phyloP scores from a whole-genome alignment of 176 grass and related monocot species.

The Luzula sylvatica region DNA sequence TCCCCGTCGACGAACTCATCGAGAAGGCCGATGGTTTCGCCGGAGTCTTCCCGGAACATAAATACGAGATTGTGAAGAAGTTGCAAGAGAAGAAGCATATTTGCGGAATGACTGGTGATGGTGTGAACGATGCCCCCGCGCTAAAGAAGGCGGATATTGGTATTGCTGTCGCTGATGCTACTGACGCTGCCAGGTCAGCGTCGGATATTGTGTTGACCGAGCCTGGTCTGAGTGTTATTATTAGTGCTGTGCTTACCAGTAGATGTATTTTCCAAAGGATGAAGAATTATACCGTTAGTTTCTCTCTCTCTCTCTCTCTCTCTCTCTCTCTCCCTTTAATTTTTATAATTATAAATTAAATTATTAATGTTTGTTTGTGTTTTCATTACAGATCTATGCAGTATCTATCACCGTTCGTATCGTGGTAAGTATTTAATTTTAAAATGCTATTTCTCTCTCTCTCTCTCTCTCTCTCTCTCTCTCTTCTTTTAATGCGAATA shows the following conservation, averaged over 20 bases:
- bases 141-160: constrained; percentile 97
- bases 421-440: constrained; percentile 43
- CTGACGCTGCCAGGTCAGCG: constrained; percentile 81
- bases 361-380: neutral
- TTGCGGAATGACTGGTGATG: constrained; percentile 95
- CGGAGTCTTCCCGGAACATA: constrained; percentile 98
- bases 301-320: constrained; percentile 5
- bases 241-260: constrained; percentile 91
- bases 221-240: constrained; percentile 96
- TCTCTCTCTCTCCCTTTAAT: neutral
- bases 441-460: neutral
- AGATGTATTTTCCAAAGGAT: constrained; percentile 99
- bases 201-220: constrained; percentile 94
- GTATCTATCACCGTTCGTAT: constrained; percentile 99
- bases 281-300: constrained; percentile 94
- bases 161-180: constrained; percentile 95
- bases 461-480: neutral
- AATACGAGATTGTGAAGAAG: constrained; percentile 96
- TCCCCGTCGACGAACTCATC: constrained; percentile 92
- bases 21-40: constrained; percentile 99
- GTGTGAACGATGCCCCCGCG: constrained; percentile 91
- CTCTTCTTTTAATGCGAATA: neutral
- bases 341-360: neutral
- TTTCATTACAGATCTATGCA: constrained; percentile 75
- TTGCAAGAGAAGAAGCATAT: constrained; percentile 97